phyloP scores from a whole-genome alignment of 2,329 filamentous ascomycete species.

The Dactylellina leptospora region DNA sequence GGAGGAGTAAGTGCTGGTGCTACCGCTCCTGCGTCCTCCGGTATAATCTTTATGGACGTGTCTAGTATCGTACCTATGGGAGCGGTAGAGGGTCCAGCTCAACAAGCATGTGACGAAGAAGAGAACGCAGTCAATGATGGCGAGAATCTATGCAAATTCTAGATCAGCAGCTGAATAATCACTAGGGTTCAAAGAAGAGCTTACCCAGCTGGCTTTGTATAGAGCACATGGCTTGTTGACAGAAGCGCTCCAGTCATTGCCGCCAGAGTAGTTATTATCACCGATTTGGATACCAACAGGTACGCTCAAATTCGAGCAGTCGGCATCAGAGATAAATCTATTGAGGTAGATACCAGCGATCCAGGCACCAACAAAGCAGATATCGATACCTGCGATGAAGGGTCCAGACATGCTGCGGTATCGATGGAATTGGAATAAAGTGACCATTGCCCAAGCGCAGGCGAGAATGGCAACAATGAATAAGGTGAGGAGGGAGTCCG shows the following conservation, averaged over 20 bases:
- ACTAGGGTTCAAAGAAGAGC: conserved; percentile 64
- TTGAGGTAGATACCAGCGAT: conserved; percentile 71
- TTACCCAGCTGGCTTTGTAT: conserved; percentile 87
- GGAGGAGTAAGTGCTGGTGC: conserved; percentile 50
- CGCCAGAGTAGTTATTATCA: conserved; percentile 67
- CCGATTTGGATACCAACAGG: conserved; percentile 67
- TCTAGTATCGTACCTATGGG: conserved; percentile 46
- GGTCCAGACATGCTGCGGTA: conserved; percentile 70
- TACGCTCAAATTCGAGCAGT: conserved; percentile 72
- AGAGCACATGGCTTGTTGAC: conserved; percentile 83
- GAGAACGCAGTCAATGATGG: conserved; percentile 83
- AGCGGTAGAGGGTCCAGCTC: conserved; percentile 65
- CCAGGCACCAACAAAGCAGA: conserved; percentile 71
- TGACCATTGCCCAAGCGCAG: conserved; percentile 71
- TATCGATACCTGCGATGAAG: conserved; percentile 68
- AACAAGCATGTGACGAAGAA: conserved; percentile 80
- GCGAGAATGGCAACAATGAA: conserved; percentile 74
- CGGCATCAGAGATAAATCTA: conserved; percentile 68
- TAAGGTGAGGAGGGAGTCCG: conserved; percentile 71
- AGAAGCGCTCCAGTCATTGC: conserved; percentile 66
- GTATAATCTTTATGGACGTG: conserved; percentile 51
- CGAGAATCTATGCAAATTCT: conserved; percentile 22
- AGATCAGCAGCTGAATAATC: conserved; percentile 5
- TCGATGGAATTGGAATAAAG: conserved; percentile 73
- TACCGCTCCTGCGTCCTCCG: conserved; percentile 46